These are phyloP conservation scores for Candida maris DNA, from an alignment of 805 yeast species.

Conservation along the genomic window DNA sequence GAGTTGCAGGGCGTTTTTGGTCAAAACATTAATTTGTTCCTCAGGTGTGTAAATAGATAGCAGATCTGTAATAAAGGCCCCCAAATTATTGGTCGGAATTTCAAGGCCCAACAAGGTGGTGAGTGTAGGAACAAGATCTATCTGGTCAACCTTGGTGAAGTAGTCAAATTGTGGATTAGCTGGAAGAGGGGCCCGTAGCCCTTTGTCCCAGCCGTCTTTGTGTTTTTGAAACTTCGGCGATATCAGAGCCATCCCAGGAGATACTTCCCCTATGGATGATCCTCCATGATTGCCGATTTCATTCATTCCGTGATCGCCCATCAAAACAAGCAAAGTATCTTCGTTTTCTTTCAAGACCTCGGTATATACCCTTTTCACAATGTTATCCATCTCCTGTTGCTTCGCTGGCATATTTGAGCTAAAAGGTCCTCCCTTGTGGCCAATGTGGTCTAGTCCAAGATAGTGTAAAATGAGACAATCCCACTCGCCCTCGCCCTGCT, in stretches of 20 bases:
- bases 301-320: slow-evolving; percentile 98
- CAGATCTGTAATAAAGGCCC: slow-evolving; percentile 60
- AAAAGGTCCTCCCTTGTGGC: slow-evolving; percentile 92
- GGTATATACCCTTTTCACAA: slow-evolving; percentile 51
- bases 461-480: slow-evolving; percentile 87
- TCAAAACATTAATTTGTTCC: slow-evolving; percentile 35
- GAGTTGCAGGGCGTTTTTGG: slow-evolving; percentile 59
- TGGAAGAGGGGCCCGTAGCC: slow-evolving; percentile 35
- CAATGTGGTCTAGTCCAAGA: slow-evolving; percentile 93
- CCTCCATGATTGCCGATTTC: slow-evolving; percentile 97
- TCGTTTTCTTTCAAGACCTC: slow-evolving; percentile 27
- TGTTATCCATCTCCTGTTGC: slow-evolving; percentile 79
- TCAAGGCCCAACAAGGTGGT: slow-evolving; percentile 59
- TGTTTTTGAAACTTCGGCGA: slow-evolving; percentile 52
- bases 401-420: slow-evolving; percentile 79
- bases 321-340: slow-evolving; percentile 61
- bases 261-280: slow-evolving; percentile 86
- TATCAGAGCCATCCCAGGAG: slow-evolving; percentile 71
- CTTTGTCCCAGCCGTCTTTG: slow-evolving; percentile 19
- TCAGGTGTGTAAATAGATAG: slow-evolving; percentile 45
- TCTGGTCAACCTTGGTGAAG: slow-evolving; percentile 53
- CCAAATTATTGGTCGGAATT: slow-evolving; percentile 70
- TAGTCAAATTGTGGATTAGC: slow-evolving; percentile 47
- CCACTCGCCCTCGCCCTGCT: slow-evolving; percentile 49
- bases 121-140: slow-evolving; percentile 71